Evolutionary conservation across 2,329 filamentous ascomycete genomes (phyloP), one percentile per base, ranked within the genome.

Genomic region (Rhinocladiella mackenziei): DNA sequence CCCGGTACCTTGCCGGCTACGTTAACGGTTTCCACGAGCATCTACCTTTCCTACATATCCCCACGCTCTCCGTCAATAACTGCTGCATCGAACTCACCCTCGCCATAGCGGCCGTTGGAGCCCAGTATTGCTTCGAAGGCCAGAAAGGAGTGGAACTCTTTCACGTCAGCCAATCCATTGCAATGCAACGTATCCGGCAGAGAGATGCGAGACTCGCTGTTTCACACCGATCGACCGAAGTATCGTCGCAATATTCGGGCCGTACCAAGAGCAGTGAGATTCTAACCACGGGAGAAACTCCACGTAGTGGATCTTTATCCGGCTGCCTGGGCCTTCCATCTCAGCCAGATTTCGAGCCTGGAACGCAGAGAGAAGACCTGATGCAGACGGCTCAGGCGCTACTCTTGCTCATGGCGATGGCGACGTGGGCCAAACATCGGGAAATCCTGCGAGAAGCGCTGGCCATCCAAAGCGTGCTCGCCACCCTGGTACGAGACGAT

Each of bases 11-110:
- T 5, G 53, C 52, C 19, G 51, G 53, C 13, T 59, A 58, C 39
- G 42, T 59, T 25, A 57, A 57, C 26, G 51, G 51, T 8, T 59
- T 57, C 31, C 56, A 58, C 15, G 53, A 58, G 23, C 56, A 59
- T 47, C 45, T 56, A 13, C 57, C 57, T 3, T 59, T 56, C 36
- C 36, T 59, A 4, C 57, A 59, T 43, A 43, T 45, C 4, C 47
- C 47, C 5, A 53, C 43, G 3, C 26, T 57, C 31, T 42, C 48
- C 11, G 42, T 56, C 7, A 39, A 51, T 31, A 51, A 45, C 10
- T 46, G 42, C 19, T 50, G 42, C 26, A 48, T 55, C 32, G 55
- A 56, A 31, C 45, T 57, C 9, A 39, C 56, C 18, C 41, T 57
- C 18, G 53, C 53, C n/a, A 57, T 57, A 43, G 53, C 53, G 7